phyloP scores from a whole-genome alignment of 148 eudicot species.

The Chenopodium suecicum region DNA sequence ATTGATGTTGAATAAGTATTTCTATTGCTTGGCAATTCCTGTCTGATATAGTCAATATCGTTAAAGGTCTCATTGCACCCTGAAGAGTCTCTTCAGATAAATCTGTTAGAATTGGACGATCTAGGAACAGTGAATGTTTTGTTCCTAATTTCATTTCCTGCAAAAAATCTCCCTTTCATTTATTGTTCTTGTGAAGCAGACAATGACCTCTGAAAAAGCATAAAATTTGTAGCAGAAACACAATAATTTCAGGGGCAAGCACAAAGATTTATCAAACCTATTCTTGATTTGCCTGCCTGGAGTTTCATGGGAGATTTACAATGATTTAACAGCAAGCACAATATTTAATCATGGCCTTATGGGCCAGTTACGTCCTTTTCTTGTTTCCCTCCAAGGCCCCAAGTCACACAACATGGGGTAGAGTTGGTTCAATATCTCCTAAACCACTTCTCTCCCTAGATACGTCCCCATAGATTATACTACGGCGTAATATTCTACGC shows the following conservation, averaged over 20 bases:
- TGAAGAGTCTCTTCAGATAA: not conserved
- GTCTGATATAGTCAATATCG: not conserved
- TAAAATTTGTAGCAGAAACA: not conserved
- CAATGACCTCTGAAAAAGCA: not conserved
- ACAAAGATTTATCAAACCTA: not conserved
- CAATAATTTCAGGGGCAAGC: constrained; percentile 1
- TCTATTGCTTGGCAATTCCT: not conserved
- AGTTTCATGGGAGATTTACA: not conserved
- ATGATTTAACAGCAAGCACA: not conserved
- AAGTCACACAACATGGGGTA: not conserved
- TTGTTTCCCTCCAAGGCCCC: not conserved
- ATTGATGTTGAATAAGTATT: constrained; percentile 5
- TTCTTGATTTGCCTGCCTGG: not conserved
- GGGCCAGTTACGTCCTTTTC: not conserved
- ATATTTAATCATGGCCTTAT: not conserved
- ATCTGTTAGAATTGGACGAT: not conserved
- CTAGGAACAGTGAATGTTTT: not conserved
- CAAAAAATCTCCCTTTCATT: too few species aligned
- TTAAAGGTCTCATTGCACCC: not conserved
- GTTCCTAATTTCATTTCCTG: not conserved
- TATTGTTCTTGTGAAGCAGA: too few species aligned
- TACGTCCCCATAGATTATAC: too few species aligned
- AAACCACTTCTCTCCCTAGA: too few species aligned
- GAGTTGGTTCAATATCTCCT: not conserved
- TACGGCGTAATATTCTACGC: too few species aligned